Conservation (phyloP, 2,329 filamentous ascomycete species). For the Fusarium sp. region DNA sequence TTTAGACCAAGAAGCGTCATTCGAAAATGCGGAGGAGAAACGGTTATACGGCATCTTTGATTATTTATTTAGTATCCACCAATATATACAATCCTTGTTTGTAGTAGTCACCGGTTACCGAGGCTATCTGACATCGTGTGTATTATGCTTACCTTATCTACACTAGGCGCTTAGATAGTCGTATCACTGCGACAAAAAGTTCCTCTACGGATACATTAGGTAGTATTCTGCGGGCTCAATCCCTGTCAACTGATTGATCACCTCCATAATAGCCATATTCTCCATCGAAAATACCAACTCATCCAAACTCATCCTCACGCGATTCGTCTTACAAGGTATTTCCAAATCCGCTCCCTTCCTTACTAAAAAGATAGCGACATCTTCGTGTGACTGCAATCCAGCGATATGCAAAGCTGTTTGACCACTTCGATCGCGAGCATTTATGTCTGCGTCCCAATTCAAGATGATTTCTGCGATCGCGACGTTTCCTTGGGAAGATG, state of each 20-base stretch:
- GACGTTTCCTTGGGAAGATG: background rate
- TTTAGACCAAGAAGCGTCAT: background rate
- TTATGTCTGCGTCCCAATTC: background rate
- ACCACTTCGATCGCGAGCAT: background rate
- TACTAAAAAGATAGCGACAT: background rate
- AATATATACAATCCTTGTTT: background rate
- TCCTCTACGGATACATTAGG: too few relatives aligned
- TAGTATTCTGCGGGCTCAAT: too few relatives aligned
- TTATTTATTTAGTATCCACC: background rate
- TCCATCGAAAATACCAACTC: background rate
- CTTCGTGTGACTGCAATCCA: background rate
- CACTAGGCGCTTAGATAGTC: rapidly evolving
- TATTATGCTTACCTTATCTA: background rate
- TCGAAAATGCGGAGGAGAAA: background rate
- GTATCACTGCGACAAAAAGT: too few relatives aligned
- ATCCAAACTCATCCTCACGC: background rate
- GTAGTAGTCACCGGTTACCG: background rate
- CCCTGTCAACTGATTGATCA: background rate
- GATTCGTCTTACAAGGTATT: background rate
- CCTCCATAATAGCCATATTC: background rate
- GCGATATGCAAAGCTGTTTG: background rate
- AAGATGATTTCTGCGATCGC: background rate
- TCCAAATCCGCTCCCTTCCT: background rate
- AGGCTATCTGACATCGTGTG: background rate
- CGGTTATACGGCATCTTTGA: background rate